Evolutionary conservation across 2,329 filamentous ascomycete genomes (phyloP).

Genomic region (Magnaporthiopsis poae): DNA sequence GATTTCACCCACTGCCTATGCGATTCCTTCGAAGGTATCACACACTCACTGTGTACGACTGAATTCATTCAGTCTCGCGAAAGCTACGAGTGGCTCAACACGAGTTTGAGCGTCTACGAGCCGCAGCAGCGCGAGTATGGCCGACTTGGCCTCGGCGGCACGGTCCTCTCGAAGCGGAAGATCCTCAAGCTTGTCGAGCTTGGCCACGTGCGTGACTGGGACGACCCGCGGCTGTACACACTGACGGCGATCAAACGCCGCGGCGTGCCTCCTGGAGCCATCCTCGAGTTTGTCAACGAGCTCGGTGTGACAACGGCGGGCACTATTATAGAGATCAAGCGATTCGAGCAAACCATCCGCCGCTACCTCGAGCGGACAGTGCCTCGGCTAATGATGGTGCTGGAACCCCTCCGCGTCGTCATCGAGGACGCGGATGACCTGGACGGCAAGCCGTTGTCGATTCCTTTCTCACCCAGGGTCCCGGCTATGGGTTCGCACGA

Average conservation of each 20-base stretch:
- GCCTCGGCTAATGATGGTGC: constrained; percentile 77
- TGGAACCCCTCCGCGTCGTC: constrained; percentile 73
- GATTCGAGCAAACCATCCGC: constrained; percentile 79
- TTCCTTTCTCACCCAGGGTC: constrained; percentile 78
- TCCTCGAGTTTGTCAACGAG: constrained; percentile 82
- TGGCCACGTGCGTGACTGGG: constrained; percentile 75
- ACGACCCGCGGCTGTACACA: constrained; percentile 83
- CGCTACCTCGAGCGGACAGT: constrained; percentile 81
- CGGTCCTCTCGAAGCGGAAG: constrained; percentile 77
- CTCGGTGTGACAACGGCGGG: constrained; percentile 78
- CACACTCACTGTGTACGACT: constrained; percentile 84
- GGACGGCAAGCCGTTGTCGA: constrained; percentile 48
- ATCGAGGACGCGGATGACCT: constrained; percentile 70
- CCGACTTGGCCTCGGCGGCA: constrained; percentile 65
- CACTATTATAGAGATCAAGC: constrained; percentile 66
- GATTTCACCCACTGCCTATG: constrained; percentile 86
- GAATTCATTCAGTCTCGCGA: constrained; percentile 79
- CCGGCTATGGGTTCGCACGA: constrained; percentile 53
- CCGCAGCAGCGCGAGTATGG: constrained; percentile 87
- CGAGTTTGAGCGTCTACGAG: constrained; percentile 70
- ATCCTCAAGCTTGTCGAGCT: constrained; percentile 70
- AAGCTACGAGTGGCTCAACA: constrained; percentile 83
- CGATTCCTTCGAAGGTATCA: constrained; percentile 85
- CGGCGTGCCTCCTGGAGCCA: constrained; percentile 77
- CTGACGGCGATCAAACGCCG: constrained; percentile 73